Conservation (phyloP, 1,284 basidiomycete genomes). For the Fomes fomentarius region DNA sequence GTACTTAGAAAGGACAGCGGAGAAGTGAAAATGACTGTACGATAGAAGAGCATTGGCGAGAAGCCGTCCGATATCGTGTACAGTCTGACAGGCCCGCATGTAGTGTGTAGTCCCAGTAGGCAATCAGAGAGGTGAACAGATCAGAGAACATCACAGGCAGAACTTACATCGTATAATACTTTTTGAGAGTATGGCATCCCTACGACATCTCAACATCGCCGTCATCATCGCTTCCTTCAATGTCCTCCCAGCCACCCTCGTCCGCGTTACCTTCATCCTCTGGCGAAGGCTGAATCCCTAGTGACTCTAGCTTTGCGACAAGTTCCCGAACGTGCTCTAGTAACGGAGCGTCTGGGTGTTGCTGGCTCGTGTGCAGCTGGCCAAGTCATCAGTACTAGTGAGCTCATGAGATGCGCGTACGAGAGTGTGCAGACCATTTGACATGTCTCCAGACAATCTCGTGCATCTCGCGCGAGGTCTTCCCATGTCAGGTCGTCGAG, state of each 20-base stretch:
- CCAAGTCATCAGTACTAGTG: slow-evolving; percentile 12
- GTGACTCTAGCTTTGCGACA: slow-evolving; percentile 65
- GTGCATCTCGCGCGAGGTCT: slow-evolving; percentile 80
- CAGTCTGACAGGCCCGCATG: too few species aligned
- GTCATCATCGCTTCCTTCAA: slow-evolving; percentile 55
- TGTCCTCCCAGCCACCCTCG: slow-evolving; percentile 54
- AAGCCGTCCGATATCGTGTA: too few species aligned
- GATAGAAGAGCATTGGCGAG: too few species aligned
- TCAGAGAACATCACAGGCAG: too few species aligned
- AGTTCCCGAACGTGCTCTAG: slow-evolving; percentile 81
- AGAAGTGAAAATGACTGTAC: too few species aligned
- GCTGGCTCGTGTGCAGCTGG: slow-evolving; percentile 74
- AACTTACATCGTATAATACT: slow-evolving; percentile 2
- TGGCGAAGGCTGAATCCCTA: slow-evolving; percentile 70
- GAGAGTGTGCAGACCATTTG: slow-evolving; percentile 57
- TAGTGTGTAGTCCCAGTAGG: too few species aligned
- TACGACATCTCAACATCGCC: slow-evolving; percentile 67
- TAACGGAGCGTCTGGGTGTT: slow-evolving; percentile 80
- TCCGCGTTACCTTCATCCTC: slow-evolving; percentile 54
- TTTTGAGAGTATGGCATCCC: background rate
- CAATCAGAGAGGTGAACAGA: too few species aligned
- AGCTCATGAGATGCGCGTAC: background rate
- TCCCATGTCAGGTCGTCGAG: slow-evolving; percentile 69
- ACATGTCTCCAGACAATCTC: slow-evolving; percentile 85
- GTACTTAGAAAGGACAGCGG: too few species aligned